phyloP scores from a whole-genome alignment of 1,284 basidiomycete species.

The Microbotryomycetes sp. region DNA sequence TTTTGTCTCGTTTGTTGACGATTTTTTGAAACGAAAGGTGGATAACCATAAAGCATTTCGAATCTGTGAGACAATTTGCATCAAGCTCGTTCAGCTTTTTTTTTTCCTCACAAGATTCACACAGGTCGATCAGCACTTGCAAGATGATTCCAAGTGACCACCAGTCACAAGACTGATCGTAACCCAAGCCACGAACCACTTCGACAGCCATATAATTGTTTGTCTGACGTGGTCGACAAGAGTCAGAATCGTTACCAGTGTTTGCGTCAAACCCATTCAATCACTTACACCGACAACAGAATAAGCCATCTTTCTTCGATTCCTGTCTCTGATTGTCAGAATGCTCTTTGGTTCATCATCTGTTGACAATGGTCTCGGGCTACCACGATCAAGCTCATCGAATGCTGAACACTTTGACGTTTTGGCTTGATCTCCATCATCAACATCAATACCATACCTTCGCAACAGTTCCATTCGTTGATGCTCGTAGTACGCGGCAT shows the following conservation, averaged over 20 bases:
- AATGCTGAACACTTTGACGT: constrained; percentile 54
- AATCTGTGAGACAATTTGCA: constrained; percentile 16
- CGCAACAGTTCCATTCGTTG: constrained; percentile 79
- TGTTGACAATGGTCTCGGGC: constrained; percentile 41
- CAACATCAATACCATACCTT: constrained; percentile 91
- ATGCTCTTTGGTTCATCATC: constrained; percentile 46
- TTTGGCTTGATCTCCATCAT: constrained; percentile 54
- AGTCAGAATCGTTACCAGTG: constrained; percentile 1
- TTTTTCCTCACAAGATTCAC: background rate
- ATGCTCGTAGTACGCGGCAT: constrained; percentile 79
- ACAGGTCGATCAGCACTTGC: background rate
- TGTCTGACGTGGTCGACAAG: constrained; percentile 17
- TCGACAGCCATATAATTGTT: constrained; percentile 67
- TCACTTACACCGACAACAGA: constrained; percentile 59
- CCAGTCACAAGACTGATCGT: constrained; percentile 93
- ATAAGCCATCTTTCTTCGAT: constrained; percentile 86
- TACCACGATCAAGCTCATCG: background rate
- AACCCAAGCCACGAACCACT: constrained; percentile 77
- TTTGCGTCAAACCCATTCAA: constrained; percentile 8
- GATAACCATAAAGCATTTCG: constrained; percentile 58
- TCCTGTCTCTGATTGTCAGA: constrained; percentile 90
- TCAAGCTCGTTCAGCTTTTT: constrained; percentile 14
- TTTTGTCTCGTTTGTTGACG: constrained; percentile 85
- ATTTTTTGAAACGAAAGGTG: constrained; percentile 62
- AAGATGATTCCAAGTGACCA: constrained; percentile 94